A percentile compares a stretch with the other conserved stretches of the same genome.
Evolutionary conservation across 2,329 filamentous ascomycete genomes (phyloP).

Genomic region (Amauroascus verrucosus): DNA sequence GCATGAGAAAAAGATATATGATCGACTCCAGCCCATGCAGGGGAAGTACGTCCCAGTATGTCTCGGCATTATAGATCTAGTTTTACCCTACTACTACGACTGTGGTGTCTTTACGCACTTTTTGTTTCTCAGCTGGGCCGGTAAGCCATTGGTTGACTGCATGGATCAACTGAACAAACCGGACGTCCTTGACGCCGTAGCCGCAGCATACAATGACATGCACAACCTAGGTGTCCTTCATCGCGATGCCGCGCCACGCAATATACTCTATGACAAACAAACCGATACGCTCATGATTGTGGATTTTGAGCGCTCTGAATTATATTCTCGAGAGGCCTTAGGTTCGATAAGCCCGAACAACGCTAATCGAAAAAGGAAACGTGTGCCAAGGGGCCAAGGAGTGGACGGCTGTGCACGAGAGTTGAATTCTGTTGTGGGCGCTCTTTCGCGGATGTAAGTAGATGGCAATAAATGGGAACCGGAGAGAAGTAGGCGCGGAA

Average conservation of each 20-base stretch:
- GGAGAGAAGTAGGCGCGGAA: no score
- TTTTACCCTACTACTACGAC: slow-evolving; percentile 6
- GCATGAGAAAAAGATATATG: slow-evolving; percentile 17
- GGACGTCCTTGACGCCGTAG: background rate
- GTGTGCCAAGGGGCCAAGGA: background rate
- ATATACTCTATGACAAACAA: background rate
- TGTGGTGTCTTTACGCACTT: slow-evolving; percentile 8
- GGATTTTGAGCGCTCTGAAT: background rate
- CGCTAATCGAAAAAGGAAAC: background rate
- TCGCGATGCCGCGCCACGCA: background rate
- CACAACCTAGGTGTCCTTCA: slow-evolving; percentile 12
- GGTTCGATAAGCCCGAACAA: background rate
- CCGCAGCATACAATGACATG: slow-evolving; percentile 3
- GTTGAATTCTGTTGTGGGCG: background rate
- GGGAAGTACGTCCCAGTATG: slow-evolving; percentile 16
- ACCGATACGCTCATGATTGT: background rate
- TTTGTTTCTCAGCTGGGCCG: slow-evolving; percentile 11
- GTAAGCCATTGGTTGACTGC: background rate
- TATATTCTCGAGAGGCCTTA: background rate
- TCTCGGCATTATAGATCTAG: slow-evolving; percentile 17
- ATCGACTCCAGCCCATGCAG: slow-evolving; percentile 14
- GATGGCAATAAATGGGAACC: no score
- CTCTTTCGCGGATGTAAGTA: background rate
- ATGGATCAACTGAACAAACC: background rate
- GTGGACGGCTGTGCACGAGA: background rate